Evolutionary conservation across 306 rosid species (phyloP).

Genomic region (Urtica urens): DNA sequence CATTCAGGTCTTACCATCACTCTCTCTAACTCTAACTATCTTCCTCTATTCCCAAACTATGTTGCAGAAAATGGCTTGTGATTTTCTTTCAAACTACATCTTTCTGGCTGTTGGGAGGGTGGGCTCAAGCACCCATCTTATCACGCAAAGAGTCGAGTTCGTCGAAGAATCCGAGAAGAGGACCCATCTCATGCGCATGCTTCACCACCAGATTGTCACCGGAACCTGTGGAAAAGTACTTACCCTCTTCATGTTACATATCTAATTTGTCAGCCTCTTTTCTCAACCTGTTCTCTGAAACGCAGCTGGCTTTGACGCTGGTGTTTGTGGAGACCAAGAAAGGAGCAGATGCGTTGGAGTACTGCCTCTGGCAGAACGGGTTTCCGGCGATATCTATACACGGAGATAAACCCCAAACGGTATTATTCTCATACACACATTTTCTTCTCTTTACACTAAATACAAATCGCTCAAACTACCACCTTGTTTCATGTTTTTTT

Average conservation of each 20-base stretch:
- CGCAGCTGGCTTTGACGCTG: constrained; percentile 23
- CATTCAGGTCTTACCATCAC: too few relatives aligned
- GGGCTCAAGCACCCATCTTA: constrained; percentile 33
- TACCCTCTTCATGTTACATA: too few relatives aligned
- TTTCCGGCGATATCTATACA: constrained; percentile 28
- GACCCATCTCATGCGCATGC: constrained; percentile 11
- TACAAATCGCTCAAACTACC: neutral
- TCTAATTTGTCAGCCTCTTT: too few relatives aligned
- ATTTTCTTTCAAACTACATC: constrained; percentile 32
- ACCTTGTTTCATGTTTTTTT: too few relatives aligned
- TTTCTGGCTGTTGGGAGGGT: constrained; percentile 30
- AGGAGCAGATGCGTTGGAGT: constrained; percentile 25
- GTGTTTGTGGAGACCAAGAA: constrained; percentile 34
- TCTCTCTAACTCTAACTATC: too few relatives aligned
- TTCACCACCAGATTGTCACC: constrained; percentile 12
- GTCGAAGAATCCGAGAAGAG: constrained; percentile 20
- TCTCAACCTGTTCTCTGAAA: neutral
- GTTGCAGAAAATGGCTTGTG: constrained; percentile 27
- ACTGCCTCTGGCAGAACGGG: constrained; percentile 15
- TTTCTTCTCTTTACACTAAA: neutral
- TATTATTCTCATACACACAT: neutral
- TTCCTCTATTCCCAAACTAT: too few relatives aligned
- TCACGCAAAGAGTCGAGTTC: constrained; percentile 18
- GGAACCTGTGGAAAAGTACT: constrained; percentile 20
- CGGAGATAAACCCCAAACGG: constrained; percentile 33